Evolutionary conservation across 768 basidiomycete genomes (phyloP).

Genomic region (Leucocoprinus sp.): DNA sequence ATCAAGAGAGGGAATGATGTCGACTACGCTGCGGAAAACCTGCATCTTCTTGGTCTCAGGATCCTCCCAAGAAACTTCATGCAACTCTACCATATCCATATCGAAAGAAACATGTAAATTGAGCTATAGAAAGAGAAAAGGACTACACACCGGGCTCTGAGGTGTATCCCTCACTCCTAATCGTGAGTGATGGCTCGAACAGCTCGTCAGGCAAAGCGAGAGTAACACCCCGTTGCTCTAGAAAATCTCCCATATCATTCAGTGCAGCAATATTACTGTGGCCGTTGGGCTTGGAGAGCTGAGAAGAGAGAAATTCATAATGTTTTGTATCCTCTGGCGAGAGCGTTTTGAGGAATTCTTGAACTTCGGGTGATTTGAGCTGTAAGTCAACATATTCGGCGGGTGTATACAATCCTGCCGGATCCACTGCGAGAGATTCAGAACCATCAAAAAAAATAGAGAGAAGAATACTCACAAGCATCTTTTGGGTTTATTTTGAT

Average conservation of each 20-base stretch:
- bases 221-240: neutral
- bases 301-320: neutral
- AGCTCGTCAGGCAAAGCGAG: neutral
- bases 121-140: neutral
- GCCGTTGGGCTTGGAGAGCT: neutral
- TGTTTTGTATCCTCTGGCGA: neutral
- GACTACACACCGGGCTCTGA: neutral
- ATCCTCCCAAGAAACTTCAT: neutral
- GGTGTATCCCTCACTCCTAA: neutral
- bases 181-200: neutral
- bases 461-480: constrained; percentile 3
- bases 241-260: constrained; percentile 3
- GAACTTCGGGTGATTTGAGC: neutral
- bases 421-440: neutral
- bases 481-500: constrained; percentile 18
- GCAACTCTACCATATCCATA: neutral
- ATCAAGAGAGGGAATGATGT: constrained; percentile 53
- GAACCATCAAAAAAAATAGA: neutral
- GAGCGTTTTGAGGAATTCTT: neutral
- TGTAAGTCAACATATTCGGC: neutral
- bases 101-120: neutral
- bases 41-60: neutral
- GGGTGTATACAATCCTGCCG: neutral
- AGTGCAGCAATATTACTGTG: neutral
- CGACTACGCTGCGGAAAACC: constrained; percentile 49